Conservation (phyloP, 2,329 filamentous ascomycete species). For the Onygena corvina region DNA sequence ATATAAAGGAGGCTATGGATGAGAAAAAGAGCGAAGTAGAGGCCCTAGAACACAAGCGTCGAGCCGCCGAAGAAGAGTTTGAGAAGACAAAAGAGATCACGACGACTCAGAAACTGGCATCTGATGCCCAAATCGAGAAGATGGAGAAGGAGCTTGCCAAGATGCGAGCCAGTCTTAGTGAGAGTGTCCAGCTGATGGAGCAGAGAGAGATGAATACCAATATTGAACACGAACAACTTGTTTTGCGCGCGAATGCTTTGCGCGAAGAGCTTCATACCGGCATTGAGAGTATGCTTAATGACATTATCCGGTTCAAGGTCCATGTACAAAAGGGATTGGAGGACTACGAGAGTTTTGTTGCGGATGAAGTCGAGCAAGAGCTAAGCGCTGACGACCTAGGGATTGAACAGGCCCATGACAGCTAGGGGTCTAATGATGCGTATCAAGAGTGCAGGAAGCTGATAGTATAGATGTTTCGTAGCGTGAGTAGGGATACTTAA, state of each 20-base stretch:
- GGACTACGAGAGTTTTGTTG: constrained; percentile 86
- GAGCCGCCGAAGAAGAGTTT: constrained; percentile 83
- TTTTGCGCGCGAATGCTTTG: constrained; percentile 67
- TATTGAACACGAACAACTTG: constrained; percentile 89
- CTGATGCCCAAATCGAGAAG: constrained; percentile 91
- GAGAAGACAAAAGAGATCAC: constrained; percentile 85
- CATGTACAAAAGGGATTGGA: constrained; percentile 87
- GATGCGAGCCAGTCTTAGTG: constrained; percentile 71
- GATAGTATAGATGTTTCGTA: too few species aligned
- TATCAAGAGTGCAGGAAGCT: too few species aligned
- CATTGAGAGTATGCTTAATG: constrained; percentile 89
- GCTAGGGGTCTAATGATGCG: too few species aligned
- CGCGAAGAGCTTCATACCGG: constrained; percentile 97
- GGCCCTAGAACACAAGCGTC: constrained; percentile 73
- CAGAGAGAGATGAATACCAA: constrained; percentile 94
- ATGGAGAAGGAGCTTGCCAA: constrained; percentile 97
- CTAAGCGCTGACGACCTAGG: constrained; percentile 47
- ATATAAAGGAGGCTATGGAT: constrained; percentile 91
- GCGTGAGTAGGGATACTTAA: too few species aligned
- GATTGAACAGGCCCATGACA: background rate
- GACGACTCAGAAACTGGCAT: constrained; percentile 73
- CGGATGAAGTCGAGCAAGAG: constrained; percentile 82
- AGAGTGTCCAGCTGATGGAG: constrained; percentile 83
- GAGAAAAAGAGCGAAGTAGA: constrained; percentile 91
- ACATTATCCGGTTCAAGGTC: constrained; percentile 97